Base-by-base conservation (phyloP, 2,329 filamentous ascomycete genomes). In the Cadophora sp. region DNA sequence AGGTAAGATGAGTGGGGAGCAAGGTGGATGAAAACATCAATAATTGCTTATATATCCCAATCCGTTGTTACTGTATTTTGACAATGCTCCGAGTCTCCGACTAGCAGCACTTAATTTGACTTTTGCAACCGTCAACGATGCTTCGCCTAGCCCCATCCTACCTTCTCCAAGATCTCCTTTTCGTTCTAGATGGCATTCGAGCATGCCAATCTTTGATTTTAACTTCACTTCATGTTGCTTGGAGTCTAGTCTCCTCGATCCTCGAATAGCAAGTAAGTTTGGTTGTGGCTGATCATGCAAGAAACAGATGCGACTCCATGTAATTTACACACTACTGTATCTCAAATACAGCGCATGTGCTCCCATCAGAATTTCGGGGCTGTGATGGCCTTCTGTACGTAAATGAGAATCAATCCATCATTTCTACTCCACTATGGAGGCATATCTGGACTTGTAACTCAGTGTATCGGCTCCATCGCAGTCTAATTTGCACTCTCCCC, bases 311-410 rank as follows among this genome's bases (percentile, higher is more conserved):
- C 29, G 40, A 37, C 19, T 58, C 31, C 55, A 37, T 56, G 27
- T 56, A 7, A 22, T 56, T 31, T 31, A 14, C 40, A 43, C 40
- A 43, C n/a, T n/a, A 16, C 40, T 19, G 11, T 19, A 55, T 31
- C 14, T n/a, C 24, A 27, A 58, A 6, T 24, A 27, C 53, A 37
- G 53, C 29, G 19, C 16, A 22, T 22, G n/a, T 29, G 24, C 12
- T 2, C 56, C 22, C n/a, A 27, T 48, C 19, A 11, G 19, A 8
- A 22, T 22, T 19, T 27, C 34, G 56, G 56, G 56, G 56, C 56
- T 59, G 56, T 59, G 56, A 24, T 59, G 55, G 16, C n/a, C 56
- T 12, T 59, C 56, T 59, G 31, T 59, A 59, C 29, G 56, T 40
- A 43, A 40, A 58, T 58, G 29, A 58, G 29, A 29, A 12, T 37